These are phyloP conservation scores for Colletotrichum tanaceti DNA, from an alignment of 2,329 filamentous ascomycete species.

Conservation along the genomic window DNA sequence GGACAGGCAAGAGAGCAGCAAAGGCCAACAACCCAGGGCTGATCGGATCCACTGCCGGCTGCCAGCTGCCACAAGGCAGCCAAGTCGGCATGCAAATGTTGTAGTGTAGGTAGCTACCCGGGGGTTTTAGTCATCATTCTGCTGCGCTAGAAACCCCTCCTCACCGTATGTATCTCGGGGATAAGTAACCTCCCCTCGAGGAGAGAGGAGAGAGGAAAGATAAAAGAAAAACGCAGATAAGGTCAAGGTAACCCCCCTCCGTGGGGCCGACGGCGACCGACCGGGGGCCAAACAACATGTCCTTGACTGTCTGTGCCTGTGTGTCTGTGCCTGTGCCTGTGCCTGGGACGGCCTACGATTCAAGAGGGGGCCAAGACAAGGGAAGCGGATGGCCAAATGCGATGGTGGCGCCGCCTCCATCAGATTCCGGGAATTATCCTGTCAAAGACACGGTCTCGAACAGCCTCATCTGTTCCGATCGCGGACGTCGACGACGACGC, in stretches of 20 bases:
- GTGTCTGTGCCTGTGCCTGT: too few relatives aligned
- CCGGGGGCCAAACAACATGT: background rate
- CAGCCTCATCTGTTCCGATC: conserved; percentile 13
- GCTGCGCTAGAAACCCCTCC: too few relatives aligned
- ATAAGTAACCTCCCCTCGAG: too few relatives aligned
- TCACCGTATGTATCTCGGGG: too few relatives aligned
- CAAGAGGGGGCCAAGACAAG: background rate
- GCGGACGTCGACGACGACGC: conserved; percentile 4
- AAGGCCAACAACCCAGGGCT: background rate
- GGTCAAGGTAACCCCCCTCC: background rate
- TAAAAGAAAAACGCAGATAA: background rate
- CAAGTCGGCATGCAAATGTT: too few relatives aligned
- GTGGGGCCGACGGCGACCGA: background rate
- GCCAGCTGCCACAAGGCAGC: background rate
- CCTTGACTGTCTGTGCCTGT: background rate
- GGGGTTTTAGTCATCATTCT: too few relatives aligned
- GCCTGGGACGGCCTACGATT: too few relatives aligned
- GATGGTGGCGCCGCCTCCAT: conserved; percentile 25
- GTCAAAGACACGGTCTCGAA: conserved; percentile 6
- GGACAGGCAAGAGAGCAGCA: too few relatives aligned
- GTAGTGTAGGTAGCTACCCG: too few relatives aligned
- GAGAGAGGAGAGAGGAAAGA: too few relatives aligned
- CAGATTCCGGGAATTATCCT: conserved; percentile 18
- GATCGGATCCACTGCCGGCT: conserved; percentile 3
- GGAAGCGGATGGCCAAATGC: background rate